Evolutionary conservation across 2,329 filamentous ascomycete genomes (phyloP).

Genomic region (Aspergillus caelatus): DNA sequence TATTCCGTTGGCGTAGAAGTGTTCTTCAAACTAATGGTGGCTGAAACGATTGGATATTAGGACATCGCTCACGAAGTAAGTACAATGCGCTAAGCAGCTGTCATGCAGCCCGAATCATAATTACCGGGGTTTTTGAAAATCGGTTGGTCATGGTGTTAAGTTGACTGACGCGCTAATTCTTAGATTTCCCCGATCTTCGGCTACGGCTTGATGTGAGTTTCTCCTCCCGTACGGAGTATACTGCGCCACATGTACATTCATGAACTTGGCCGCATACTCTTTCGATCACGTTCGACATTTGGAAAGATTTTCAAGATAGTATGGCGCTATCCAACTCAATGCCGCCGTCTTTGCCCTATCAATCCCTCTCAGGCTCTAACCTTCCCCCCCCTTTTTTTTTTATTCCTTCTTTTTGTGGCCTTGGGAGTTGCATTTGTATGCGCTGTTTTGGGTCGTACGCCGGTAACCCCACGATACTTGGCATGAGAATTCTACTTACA

Average conservation of each 20-base stretch:
- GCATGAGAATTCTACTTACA: slow-evolving; percentile 8
- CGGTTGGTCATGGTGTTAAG: slow-evolving; percentile 43
- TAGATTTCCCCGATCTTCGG: slow-evolving; percentile 46
- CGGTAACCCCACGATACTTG: slow-evolving; percentile 22
- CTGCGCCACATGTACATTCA: slow-evolving; percentile 28
- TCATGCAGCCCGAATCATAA: slow-evolving; percentile 33
- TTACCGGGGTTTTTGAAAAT: slow-evolving; percentile 32
- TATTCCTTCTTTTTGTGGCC: background rate
- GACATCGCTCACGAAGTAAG: slow-evolving; percentile 43
- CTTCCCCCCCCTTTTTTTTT: background rate
- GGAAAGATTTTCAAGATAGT: slow-evolving; percentile 10
- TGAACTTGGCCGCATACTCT: slow-evolving; percentile 31
- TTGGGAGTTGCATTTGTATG: background rate
- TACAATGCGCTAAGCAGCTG: slow-evolving; percentile 30
- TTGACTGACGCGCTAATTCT: slow-evolving; percentile 41
- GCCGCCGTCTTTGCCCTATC: background rate
- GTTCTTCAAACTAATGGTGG: slow-evolving; percentile 37
- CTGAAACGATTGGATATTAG: slow-evolving; percentile 45
- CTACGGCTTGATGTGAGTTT: slow-evolving; percentile 43
- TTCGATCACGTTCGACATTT: slow-evolving; percentile 38
- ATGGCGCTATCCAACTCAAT: slow-evolving; percentile 2
- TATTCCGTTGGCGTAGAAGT: slow-evolving; percentile 13
- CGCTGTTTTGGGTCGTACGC: background rate
- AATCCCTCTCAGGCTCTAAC: background rate
- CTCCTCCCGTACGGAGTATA: slow-evolving; percentile 10